Evolutionary conservation across 805 yeast species (phyloP).

Genomic region (Ogataea methanolica): DNA sequence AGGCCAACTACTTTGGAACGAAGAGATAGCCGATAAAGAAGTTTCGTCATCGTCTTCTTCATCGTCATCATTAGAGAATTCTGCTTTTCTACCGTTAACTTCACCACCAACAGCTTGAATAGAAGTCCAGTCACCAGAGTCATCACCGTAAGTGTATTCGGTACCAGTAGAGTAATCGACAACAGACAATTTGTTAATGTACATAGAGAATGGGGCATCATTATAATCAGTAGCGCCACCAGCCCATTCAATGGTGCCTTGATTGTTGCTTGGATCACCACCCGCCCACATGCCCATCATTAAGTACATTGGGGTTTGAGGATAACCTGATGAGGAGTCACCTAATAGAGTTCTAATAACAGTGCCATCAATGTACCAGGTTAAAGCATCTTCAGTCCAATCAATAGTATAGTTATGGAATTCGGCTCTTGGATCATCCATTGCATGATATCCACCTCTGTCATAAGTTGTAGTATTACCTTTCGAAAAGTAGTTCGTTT

Average conservation of each 20-base stretch:
- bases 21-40: background rate
- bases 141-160: slow-evolving; percentile 50
- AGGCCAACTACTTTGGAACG: background rate
- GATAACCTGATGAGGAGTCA: slow-evolving; percentile 63
- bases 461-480: slow-evolving; percentile 75
- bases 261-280: slow-evolving; percentile 61
- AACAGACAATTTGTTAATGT: slow-evolving; percentile 54
- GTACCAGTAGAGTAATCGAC: slow-evolving; percentile 66
- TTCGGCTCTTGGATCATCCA: slow-evolving; percentile 48
- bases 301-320: slow-evolving; percentile 84
- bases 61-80: slow-evolving; percentile 26
- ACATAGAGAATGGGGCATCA: slow-evolving; percentile 65
- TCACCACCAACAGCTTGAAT: slow-evolving; percentile 53
- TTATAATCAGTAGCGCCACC: slow-evolving; percentile 69
- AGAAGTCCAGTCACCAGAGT: slow-evolving; percentile 55
- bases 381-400: slow-evolving; percentile 64
- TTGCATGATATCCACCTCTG: slow-evolving; percentile 69
- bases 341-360: slow-evolving; percentile 59
- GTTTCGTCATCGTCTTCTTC: background rate
- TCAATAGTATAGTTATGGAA: slow-evolving; percentile 81
- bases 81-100: slow-evolving; percentile 52
- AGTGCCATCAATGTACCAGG: slow-evolving; percentile 71
- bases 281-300: slow-evolving; percentile 78
- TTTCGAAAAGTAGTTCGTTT: slow-evolving; percentile 76
- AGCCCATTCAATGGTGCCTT: slow-evolving; percentile 79